Evolutionary conservation across 1,284 basidiomycete genomes (phyloP), one percentile per base, ranked within the genome.

Genomic region (Anthracocystis panici-leucophaei): DNA sequence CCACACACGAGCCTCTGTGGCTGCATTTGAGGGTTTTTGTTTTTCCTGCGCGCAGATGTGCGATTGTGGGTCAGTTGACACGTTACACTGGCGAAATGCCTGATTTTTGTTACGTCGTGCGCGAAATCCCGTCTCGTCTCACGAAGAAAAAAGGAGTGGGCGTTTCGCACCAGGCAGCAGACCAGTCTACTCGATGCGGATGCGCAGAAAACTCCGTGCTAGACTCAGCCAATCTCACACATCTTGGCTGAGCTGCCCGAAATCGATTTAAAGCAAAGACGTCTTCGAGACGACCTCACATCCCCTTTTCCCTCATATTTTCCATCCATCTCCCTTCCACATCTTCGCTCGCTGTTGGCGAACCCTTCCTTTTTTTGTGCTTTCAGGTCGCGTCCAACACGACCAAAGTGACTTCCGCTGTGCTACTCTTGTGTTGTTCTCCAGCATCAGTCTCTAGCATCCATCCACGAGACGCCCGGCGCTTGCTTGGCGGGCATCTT

Each of bases 161-260:
- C 8, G 23, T n/a, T 31, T 29, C n/a, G 9, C 12, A 45, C 12
- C n/a, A 52, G 57, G 57, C 57, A 52, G 49, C 49, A 60, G 23
- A 11, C 29, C 49, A 60, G 57, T 60, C 57, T 52, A 38, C n/a
- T 27, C 41, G 21, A 23, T 35, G 40, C 49, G 18, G 16, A 27
- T n/a, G 35, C 10, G 14, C 25, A n/a, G 41, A 42, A 70, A 65
- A 56, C 68, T 57, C 68, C 68, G 68, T 70, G 68, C 68, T 65
- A 65, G 68, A 48, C 50, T 51, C 6, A 21, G 23, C 35, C 23
- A 35, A 71, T 71, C 68, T 71, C 58, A 71, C 68, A 71, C 50
- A 49, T 18, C 16, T 10, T 9, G 50, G 35, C 21, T 3, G 23
- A 11, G 18, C 35, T 11, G 25, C 29, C 21, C 29, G 41, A 42